Percentiles rank a stretch among this genome's conserved stretches.
Conservation (phyloP, 2,329 filamentous ascomycete genomes). For the Alternaria hordeiaustralica region DNA sequence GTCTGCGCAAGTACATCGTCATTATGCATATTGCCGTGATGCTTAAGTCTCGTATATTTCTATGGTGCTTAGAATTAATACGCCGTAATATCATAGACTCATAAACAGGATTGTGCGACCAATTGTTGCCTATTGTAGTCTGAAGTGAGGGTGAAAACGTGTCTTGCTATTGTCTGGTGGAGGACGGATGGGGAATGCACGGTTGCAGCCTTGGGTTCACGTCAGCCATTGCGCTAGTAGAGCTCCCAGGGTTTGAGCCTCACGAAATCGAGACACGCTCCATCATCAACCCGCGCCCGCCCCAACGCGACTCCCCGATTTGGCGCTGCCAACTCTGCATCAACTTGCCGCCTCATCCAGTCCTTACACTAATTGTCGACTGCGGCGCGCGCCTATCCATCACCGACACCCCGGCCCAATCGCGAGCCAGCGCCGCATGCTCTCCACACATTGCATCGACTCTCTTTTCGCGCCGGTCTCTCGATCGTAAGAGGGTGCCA, state of each 20-base stretch:
- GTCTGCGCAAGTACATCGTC: not conserved
- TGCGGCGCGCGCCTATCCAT: not conserved
- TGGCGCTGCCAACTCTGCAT: not conserved
- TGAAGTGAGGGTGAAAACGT: not conserved
- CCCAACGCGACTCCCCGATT: conserved; percentile 15
- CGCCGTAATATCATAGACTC: not conserved
- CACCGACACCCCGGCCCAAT: conserved; percentile 7
- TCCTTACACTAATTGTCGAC: not conserved
- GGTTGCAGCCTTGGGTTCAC: conserved; percentile 5
- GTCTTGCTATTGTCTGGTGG: not conserved
- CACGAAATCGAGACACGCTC: conserved; percentile 16
- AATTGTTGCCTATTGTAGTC: not conserved
- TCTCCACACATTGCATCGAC: conserved; percentile 29
- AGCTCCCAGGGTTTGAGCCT: conserved; percentile 15
- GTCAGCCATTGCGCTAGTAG: conserved; percentile 2
- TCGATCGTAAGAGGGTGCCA: conserved; percentile 30
- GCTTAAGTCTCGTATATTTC: not conserved
- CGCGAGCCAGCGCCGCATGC: conserved; percentile 36
- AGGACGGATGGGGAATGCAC: conserved; percentile 6
- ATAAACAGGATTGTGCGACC: not conserved
- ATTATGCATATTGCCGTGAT: not conserved
- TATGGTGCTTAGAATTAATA: rapidly evolving
- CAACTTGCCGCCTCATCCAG: not conserved
- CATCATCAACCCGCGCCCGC: conserved; percentile 13
- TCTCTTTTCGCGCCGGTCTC: conserved; percentile 32